Base-by-base conservation (phyloP, 768 basidiomycete genomes). In the Megacollybia marginata region DNA sequence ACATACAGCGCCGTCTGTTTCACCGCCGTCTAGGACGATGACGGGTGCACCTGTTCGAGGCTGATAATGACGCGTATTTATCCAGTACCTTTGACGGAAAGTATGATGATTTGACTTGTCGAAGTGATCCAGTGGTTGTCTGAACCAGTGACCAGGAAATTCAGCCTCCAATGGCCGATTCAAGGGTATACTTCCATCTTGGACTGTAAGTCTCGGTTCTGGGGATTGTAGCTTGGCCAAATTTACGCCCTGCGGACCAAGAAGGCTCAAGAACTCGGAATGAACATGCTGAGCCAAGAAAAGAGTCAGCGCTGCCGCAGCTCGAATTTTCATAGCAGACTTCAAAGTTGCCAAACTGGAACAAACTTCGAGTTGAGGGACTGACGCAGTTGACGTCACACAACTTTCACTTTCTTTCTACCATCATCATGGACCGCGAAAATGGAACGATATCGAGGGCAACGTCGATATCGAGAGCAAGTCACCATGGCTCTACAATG, bases 41-140 rank as follows among this genome's bases (percentile, higher is more conserved):
- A 97, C 90, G 0, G 94, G 95, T 2, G 83, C 88, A 42, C 83
- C 81, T 2, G 74, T 66, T 6, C 82, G 75, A 0, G 82, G 73
- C 48, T 78, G 71, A 64, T 94, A 97, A 63, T 90, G 82, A 33
- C 88, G 77, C 16, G 80, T 79, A 60, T 85, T 93, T 34, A 94
- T 73, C 95, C 95, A 99, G 65, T 92, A 99, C 16, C 95, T 78
- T 61, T 98, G 93, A 47, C 75, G 67, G 67, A 90, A 97, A 0
- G 82, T 88, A 40, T 79, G 75, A 40, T 69, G 67, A 9, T 69
- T 67, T 11, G 69, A 62, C 33, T 70, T 70, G 54, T 74, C 69
- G 8, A 40, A 40, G 8, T 15, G 38, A 15, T 40, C 38, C 8
- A 18, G 38, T 45, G 44, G 32, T 48, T 15, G 20, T 28, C 23